A percentile compares a stretch with the other conserved stretches of the same genome.
Evolutionary conservation across 176 grass and related monocot species (phyloP).

Genomic region (Ananas comosus): DNA sequence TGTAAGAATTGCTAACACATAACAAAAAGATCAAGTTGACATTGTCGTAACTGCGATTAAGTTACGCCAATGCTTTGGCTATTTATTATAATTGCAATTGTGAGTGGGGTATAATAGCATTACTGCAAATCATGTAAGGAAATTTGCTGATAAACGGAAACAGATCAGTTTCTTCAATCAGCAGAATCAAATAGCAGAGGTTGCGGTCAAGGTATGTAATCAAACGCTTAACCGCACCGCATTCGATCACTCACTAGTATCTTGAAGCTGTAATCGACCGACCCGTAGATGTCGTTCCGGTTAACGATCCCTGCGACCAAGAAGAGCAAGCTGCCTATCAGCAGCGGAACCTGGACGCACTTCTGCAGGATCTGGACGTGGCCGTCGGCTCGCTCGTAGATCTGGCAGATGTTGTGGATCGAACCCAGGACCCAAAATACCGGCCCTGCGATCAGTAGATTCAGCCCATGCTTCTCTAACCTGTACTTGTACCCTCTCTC

Average conservation of each 20-base stretch:
- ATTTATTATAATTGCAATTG: too few relatives aligned
- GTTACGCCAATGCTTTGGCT: too few relatives aligned
- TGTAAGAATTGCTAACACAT: background rate
- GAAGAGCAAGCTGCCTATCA: slow-evolving; percentile 71
- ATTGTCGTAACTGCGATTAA: too few relatives aligned
- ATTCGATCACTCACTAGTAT: slow-evolving; percentile 26
- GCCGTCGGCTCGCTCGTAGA: slow-evolving; percentile 58
- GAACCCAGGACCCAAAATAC: slow-evolving; percentile 59
- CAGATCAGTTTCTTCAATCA: too few relatives aligned
- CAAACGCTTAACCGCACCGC: background rate
- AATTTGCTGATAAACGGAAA: too few relatives aligned
- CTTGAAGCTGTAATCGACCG: background rate
- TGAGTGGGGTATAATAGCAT: too few relatives aligned
- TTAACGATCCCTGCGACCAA: slow-evolving; percentile 49
- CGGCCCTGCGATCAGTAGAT: slow-evolving; percentile 54
- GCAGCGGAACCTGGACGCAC: slow-evolving; percentile 55
- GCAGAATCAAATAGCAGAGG: background rate
- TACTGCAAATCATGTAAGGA: too few relatives aligned
- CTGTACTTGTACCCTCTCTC: slow-evolving; percentile 35
- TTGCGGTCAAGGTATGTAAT: background rate
- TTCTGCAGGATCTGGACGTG: slow-evolving; percentile 81
- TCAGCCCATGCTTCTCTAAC: slow-evolving; percentile 51
- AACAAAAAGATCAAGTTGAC: background rate
- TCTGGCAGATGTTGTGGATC: slow-evolving; percentile 56
- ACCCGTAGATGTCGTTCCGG: slow-evolving; percentile 17